These are phyloP conservation scores for Gleditsia sinensis DNA, from an alignment of 306 rosid species.

Conservation along the genomic window DNA sequence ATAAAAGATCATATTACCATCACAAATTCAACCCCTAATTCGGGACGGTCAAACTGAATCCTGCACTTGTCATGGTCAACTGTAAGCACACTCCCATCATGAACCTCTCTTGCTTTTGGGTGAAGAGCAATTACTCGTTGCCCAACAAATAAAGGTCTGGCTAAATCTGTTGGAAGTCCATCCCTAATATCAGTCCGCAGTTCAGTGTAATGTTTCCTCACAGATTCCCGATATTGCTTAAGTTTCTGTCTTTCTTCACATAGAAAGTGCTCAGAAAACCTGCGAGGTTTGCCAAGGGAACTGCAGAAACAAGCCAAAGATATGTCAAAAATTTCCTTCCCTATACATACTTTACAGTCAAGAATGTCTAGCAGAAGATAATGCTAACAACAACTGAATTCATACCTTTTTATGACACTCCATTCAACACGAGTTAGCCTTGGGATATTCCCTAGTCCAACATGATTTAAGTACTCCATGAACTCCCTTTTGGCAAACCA, in stretches of 20 bases:
- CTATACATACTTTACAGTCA: constrained; percentile 6
- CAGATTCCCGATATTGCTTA: constrained; percentile 76
- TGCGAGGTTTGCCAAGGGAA: constrained; percentile 93
- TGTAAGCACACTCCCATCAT: constrained; percentile 85
- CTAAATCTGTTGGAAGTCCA: constrained; percentile 94
- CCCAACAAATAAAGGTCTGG: constrained; percentile 85
- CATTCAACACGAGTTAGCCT: constrained; percentile 86
- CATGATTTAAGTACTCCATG: constrained; percentile 92
- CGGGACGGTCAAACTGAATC: constrained; percentile 80
- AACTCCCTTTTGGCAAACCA: constrained; percentile 93
- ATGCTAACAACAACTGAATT: constrained; percentile 20
- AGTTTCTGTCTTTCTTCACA: constrained; percentile 79
- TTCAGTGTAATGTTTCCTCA: constrained; percentile 76
- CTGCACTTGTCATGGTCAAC: constrained; percentile 85
- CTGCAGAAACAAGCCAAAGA: constrained; percentile 52
- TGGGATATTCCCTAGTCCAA: constrained; percentile 83
- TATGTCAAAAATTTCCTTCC: constrained; percentile 18
- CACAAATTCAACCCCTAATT: constrained; percentile 85
- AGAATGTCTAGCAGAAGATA: constrained; percentile 9
- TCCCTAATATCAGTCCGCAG: constrained; percentile 65
- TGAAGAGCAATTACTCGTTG: constrained; percentile 86
- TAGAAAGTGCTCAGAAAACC: constrained; percentile 83
- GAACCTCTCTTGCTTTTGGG: constrained; percentile 85
- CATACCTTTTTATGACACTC: constrained; percentile 83
- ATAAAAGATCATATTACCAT: constrained; percentile 55